Conservation (phyloP, 371 early-diverging fungal genomes). For the Syncephalastrum racemosum region DNA sequence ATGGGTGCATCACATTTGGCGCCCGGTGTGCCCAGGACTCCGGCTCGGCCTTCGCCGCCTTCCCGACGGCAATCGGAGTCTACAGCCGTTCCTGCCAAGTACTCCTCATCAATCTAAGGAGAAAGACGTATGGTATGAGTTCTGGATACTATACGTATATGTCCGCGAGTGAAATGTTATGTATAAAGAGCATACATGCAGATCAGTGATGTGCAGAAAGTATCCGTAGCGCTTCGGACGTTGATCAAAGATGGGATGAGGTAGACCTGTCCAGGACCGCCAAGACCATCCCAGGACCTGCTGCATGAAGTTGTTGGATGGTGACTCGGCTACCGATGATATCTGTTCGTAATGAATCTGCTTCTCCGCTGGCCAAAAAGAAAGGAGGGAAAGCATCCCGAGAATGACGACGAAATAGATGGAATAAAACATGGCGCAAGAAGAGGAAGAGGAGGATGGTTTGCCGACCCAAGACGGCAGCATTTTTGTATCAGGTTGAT, state of each 20-base stretch:
- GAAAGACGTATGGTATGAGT: too few relatives aligned
- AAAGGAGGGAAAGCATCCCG: constrained; percentile 9
- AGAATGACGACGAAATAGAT: constrained; percentile 9
- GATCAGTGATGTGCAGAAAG: constrained; percentile 78
- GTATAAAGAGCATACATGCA: constrained; percentile 51
- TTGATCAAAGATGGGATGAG: constrained; percentile 12
- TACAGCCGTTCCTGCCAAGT: constrained; percentile 44
- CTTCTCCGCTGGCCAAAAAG: constrained; percentile 6
- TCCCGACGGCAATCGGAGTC: constrained; percentile 54
- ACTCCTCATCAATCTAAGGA: constrained; percentile 47
- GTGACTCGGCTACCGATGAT: not conserved
- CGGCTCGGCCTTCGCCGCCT: constrained; percentile 12
- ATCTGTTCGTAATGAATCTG: constrained; percentile 5
- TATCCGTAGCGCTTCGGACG: constrained; percentile 35
- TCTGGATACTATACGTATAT: not conserved
- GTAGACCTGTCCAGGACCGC: constrained; percentile 12
- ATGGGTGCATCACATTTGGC: constrained; percentile 73
- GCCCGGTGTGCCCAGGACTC: constrained; percentile 58
- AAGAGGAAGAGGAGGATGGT: constrained; percentile 6
- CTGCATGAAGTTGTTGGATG: constrained; percentile 8
- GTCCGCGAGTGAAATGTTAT: not conserved
- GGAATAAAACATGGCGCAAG: constrained; percentile 12
- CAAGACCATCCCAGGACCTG: constrained; percentile 15
- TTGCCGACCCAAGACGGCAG: constrained; percentile 7
- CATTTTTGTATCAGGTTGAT: constrained; percentile 2